Evolutionary conservation across 352 stramenopile species (phyloP).

Genomic region (Pythium vanterpoolii): DNA sequence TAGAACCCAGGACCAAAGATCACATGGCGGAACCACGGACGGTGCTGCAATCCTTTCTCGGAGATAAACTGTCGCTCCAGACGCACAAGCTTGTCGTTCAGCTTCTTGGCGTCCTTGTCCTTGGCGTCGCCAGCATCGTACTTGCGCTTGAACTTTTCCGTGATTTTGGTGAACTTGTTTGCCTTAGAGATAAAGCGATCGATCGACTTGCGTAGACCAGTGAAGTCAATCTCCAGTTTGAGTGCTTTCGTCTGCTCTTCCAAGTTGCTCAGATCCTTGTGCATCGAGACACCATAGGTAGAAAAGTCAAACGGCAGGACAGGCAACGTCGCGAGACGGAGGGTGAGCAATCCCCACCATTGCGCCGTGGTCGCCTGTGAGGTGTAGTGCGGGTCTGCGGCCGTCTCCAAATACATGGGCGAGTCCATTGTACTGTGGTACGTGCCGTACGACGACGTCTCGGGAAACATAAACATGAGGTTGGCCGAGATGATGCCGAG

Average conservation of each 20-base stretch:
- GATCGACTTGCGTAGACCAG: slow-evolving; percentile 1
- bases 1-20: slow-evolving; percentile 5
- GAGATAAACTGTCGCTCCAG: slow-evolving; percentile 12
- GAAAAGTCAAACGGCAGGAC: slow-evolving; percentile 22
- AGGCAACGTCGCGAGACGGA: slow-evolving; percentile 29
- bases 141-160: neutral
- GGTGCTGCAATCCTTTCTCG: slow-evolving; percentile 1
- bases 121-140: neutral
- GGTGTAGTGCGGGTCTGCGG: slow-evolving; percentile 37
- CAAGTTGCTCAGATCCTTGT: slow-evolving; percentile 23
- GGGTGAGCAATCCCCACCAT: slow-evolving; percentile 35
- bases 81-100: slow-evolving; percentile 9
- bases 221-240: slow-evolving; percentile 1
- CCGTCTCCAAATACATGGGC: slow-evolving; percentile 47
- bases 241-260: slow-evolving; percentile 4
- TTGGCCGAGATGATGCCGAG: slow-evolving; percentile 82
- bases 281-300: slow-evolving; percentile 23
- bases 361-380: slow-evolving; percentile 29
- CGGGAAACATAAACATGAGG: slow-evolving; percentile 41
- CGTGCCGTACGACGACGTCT: slow-evolving; percentile 43
- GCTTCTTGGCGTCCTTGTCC: neutral
- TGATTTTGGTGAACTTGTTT: neutral
- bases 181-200: neutral
- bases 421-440: slow-evolving; percentile 83
- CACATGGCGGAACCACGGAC: slow-evolving; percentile 5